phyloP scores from a whole-genome alignment of 345 rosid species.

The Triadica sebifera region DNA sequence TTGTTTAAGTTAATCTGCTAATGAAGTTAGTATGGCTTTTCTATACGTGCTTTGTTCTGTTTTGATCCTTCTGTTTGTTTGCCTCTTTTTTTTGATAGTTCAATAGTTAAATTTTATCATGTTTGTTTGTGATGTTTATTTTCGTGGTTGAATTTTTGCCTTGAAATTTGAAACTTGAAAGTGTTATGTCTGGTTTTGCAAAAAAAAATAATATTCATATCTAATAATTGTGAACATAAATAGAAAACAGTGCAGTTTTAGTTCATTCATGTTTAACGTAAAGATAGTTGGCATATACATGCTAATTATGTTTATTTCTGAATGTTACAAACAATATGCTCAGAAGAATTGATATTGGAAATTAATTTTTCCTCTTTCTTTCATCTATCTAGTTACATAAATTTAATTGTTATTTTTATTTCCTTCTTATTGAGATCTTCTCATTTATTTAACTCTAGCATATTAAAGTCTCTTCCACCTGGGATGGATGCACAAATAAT shows the following conservation, averaged over 20 bases:
- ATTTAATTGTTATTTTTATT: not conserved
- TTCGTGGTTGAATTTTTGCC: not conserved
- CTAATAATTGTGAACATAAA: not conserved
- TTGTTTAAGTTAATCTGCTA: not conserved
- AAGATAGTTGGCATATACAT: too few species aligned
- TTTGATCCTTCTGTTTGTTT: not conserved
- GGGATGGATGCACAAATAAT: constrained; percentile 36
- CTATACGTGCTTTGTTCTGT: not conserved
- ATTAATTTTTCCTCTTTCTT: not conserved
- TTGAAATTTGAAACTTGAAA: too few species aligned
- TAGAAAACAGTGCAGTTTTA: too few species aligned
- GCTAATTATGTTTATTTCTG: constrained; percentile 3
- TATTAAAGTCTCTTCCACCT: constrained; percentile 29
- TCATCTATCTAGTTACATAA: not conserved
- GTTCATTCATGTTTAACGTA: too few species aligned
- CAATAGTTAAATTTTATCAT: not conserved
- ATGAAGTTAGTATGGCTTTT: not conserved
- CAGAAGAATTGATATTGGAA: not conserved
- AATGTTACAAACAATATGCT: constrained; percentile 41
- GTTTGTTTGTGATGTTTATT: not conserved
- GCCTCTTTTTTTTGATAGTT: too few species aligned
- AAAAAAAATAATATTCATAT: not conserved
- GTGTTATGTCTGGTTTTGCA: not conserved
- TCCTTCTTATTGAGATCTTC: constrained; percentile 35
- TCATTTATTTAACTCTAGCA: constrained; percentile 31